Percentiles rank a stretch among this genome's conserved stretches.
Conservation (phyloP, 2,329 filamentous ascomycete species). For the Didymella pinodella region DNA sequence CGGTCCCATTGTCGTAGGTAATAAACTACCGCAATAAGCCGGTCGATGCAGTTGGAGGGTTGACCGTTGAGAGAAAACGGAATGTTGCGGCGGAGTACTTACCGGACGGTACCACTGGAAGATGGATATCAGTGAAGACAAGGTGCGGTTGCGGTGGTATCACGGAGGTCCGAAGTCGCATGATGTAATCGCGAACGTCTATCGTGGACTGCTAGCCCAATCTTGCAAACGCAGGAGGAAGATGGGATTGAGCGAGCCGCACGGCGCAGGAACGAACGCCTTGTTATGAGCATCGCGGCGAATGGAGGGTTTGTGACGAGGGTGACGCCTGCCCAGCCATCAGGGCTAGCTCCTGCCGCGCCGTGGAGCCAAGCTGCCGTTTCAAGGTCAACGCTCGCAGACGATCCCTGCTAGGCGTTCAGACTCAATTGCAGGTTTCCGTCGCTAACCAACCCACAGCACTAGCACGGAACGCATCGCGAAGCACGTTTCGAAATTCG, state of each 20-base stretch:
- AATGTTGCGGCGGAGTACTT: constrained; percentile 18
- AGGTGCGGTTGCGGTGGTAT: constrained; percentile 13
- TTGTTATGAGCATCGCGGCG: constrained; percentile 11
- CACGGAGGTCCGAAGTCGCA: constrained; percentile 3
- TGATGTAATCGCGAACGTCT: constrained; percentile 15
- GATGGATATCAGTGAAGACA: constrained; percentile 3
- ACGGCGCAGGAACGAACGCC: constrained; percentile 7
- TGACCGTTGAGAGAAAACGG: constrained; percentile 2
- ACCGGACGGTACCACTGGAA: constrained; percentile 16
- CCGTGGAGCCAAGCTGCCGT: constrained; percentile 12
- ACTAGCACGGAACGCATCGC: constrained; percentile 8
- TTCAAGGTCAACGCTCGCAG: constrained; percentile 14
- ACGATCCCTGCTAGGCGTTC: constrained; percentile 11
- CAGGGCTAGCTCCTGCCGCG: constrained; percentile 13
- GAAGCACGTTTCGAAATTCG: constrained; percentile 16
- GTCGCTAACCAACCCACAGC: constrained; percentile 5
- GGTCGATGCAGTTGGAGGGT: constrained; percentile 6
- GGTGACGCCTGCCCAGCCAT: constrained; percentile 22
- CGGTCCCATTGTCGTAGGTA: constrained; percentile 13
- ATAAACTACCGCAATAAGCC: constrained; percentile 10
- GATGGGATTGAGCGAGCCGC: neutral
- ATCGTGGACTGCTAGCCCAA: constrained; percentile 1
- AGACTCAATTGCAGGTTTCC: constrained; percentile 16
- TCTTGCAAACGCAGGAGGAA: constrained; percentile 4
- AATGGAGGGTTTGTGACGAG: constrained; percentile 13